Evolutionary conservation across 495 filamentous ascomycete species (phyloP).

Genomic region (Astrothelium macrocarpum): DNA sequence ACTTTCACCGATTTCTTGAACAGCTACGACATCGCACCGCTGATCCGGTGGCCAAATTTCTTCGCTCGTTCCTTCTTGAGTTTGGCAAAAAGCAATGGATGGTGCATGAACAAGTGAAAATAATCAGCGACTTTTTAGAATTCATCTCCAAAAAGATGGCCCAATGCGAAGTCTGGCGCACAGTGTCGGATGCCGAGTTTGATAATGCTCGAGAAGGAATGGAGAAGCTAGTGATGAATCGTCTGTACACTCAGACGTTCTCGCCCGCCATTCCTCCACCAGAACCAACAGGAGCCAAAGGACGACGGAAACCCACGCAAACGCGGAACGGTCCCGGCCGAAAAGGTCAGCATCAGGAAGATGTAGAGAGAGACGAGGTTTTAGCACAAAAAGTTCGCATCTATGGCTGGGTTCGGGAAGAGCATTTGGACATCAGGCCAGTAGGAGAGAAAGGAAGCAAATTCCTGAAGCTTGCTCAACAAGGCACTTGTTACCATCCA

Average conservation of each 20-base stretch:
- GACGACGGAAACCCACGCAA: conserved; percentile 57
- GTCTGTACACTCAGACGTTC: conserved; percentile 92
- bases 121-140: conserved; percentile 91
- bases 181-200: conserved; percentile 92
- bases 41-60: conserved; percentile 89
- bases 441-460: conserved; percentile 72
- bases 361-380: conserved; percentile 92
- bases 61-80: conserved; percentile 86
- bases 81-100: conserved; percentile 99
- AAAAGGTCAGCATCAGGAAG: conserved; percentile 92
- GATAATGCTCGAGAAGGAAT: conserved; percentile 98
- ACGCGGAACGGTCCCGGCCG: conserved; percentile 61
- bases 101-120: conserved; percentile 98
- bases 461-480: conserved; percentile 81
- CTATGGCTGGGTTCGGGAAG: conserved; percentile 88
- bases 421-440: conserved; percentile 89
- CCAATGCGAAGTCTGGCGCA: conserved; percentile 93
- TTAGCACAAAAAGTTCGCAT: conserved; percentile 92
- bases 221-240: conserved; percentile 99
- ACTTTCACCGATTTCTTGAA: conserved; percentile 95
- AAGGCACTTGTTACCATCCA: conserved; percentile 46
- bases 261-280: conserved; percentile 82
- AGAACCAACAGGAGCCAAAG: conserved; percentile 59
- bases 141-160: conserved; percentile 99
- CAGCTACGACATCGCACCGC: conserved; percentile 91